Conservation (phyloP, 2,329 filamentous ascomycete species). For the Penicillium digitatum region DNA sequence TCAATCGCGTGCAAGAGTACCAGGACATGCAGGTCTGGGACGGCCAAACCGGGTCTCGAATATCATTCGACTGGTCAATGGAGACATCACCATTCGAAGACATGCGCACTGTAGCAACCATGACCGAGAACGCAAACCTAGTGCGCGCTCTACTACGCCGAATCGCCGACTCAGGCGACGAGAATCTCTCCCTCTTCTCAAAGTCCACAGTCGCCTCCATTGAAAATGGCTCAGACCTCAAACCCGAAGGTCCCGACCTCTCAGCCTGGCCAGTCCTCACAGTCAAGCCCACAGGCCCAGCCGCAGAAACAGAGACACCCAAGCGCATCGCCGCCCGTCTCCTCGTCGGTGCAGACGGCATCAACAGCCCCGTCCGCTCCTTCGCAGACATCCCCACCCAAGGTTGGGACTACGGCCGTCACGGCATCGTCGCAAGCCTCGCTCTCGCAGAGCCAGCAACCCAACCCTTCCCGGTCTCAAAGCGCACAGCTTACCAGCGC, state of each 20-base stretch:
- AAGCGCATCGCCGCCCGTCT: slow-evolving; percentile 70
- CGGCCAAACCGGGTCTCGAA: slow-evolving; percentile 77
- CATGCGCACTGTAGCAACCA: slow-evolving; percentile 74
- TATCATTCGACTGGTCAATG: slow-evolving; percentile 76
- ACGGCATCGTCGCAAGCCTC: slow-evolving; percentile 88
- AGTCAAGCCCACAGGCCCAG: slow-evolving; percentile 54
- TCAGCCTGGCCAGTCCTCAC: slow-evolving; percentile 82
- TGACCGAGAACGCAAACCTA: slow-evolving; percentile 92
- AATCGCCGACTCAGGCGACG: slow-evolving; percentile 62
- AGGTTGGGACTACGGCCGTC: slow-evolving; percentile 90
- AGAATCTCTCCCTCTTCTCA: slow-evolving; percentile 65
- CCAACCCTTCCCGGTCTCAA: slow-evolving; percentile 33
- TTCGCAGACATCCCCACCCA: slow-evolving; percentile 82
- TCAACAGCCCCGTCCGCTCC: slow-evolving; percentile 84
- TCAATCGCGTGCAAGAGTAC: slow-evolving; percentile 75
- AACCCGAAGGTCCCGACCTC: slow-evolving; percentile 67
- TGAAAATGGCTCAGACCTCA: slow-evolving; percentile 59
- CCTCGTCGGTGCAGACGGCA: slow-evolving; percentile 87
- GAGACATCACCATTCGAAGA: slow-evolving; percentile 47
- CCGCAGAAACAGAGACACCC: slow-evolving; percentile 31
- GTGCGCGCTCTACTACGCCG: slow-evolving; percentile 71
- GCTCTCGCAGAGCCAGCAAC: slow-evolving; percentile 54
- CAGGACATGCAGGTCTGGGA: slow-evolving; percentile 99
- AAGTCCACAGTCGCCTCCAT: slow-evolving; percentile 77
- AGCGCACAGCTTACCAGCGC: slow-evolving; percentile 84